A percentile compares a stretch with the other conserved stretches of the same genome.
Conservation (phyloP, 805 yeast genomes). For the Ogataea haglerorum region DNA sequence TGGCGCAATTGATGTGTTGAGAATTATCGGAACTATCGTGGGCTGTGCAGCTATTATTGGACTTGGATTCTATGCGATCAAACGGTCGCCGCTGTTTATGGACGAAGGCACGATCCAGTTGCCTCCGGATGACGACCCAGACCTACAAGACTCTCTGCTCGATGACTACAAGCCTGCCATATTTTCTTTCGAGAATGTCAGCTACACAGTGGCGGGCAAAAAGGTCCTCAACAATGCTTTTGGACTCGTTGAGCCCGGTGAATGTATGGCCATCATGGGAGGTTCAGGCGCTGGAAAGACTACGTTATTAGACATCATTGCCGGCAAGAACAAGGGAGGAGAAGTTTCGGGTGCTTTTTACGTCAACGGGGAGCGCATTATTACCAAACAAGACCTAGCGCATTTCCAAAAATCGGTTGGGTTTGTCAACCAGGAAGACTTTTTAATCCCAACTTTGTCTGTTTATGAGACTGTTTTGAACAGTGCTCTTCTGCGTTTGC, state of each 20-base stretch:
- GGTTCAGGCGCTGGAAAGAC: conserved; percentile 99
- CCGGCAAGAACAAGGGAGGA: conserved; percentile 84
- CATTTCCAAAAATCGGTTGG: conserved; percentile 72
- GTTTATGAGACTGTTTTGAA: conserved; percentile 94
- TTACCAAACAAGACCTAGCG: conserved; percentile 28
- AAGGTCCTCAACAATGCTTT: conserved; percentile 59
- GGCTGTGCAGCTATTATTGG: conserved; percentile 42
- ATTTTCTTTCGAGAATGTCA: conserved; percentile 69
- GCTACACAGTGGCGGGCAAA: conserved; percentile 53
- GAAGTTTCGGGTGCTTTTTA: conserved; percentile 58
- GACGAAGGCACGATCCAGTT: conserved; percentile 23
- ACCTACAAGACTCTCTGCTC: conserved; percentile 37
- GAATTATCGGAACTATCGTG: conserved; percentile 42
- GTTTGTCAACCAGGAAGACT: conserved; percentile 95
- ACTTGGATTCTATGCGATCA: conserved; percentile 46
- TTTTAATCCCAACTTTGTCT: conserved; percentile 84
- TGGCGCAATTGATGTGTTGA: conserved; percentile 44
- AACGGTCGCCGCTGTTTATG: conserved; percentile 59
- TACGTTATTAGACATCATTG: conserved; percentile 85
- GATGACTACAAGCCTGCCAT: conserved; percentile 63
- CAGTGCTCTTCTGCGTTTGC: conserved; percentile 85
- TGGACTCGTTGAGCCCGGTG: conserved; percentile 83
- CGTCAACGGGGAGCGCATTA: conserved; percentile 63
- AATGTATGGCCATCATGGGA: conserved; percentile 94
- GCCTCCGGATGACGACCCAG: conserved; percentile 31